Evolutionary conservation across 768 basidiomycete species (phyloP).

Genomic region (Mycena indigotica): DNA sequence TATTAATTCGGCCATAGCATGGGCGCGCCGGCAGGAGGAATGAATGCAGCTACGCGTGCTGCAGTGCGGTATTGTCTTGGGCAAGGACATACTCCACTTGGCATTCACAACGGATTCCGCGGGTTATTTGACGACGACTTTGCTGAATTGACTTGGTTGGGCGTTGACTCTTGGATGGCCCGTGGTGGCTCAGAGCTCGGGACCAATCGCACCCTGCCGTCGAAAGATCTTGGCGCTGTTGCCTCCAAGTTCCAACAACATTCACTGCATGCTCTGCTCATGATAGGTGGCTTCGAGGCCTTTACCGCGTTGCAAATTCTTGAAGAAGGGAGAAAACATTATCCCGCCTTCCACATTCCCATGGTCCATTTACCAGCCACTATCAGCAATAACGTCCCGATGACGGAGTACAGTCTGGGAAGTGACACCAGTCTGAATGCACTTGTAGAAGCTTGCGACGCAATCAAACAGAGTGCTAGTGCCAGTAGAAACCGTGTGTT

Average conservation of each 20-base stretch:
- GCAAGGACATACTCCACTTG: constrained; percentile 91
- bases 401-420: constrained; percentile 95
- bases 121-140: constrained; percentile 91
- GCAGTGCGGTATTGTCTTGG: constrained; percentile 91
- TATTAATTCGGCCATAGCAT: constrained; percentile 53
- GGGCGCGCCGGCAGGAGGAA: constrained; percentile 96
- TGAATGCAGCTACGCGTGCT: constrained; percentile 97
- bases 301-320: constrained; percentile 79
- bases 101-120: constrained; percentile 93
- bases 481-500: constrained; percentile 96
- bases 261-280: constrained; percentile 72
- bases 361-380: constrained; percentile 96
- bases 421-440: constrained; percentile 98
- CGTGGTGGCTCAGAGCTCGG: constrained; percentile 98
- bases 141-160: constrained; percentile 88
- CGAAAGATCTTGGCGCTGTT: constrained; percentile 81
- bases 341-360: constrained; percentile 93
- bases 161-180: constrained; percentile 94
- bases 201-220: constrained; percentile 89
- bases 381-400: constrained; percentile 96
- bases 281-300: constrained; percentile 97
- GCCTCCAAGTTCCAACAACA: constrained; percentile 92
- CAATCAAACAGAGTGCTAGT: constrained; percentile 97
- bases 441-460: constrained; percentile 94
- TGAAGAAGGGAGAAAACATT: constrained; percentile 77